Base-by-base conservation (phyloP, 2,329 filamentous ascomycete species). In the Diaporthe vaccinii region DNA sequence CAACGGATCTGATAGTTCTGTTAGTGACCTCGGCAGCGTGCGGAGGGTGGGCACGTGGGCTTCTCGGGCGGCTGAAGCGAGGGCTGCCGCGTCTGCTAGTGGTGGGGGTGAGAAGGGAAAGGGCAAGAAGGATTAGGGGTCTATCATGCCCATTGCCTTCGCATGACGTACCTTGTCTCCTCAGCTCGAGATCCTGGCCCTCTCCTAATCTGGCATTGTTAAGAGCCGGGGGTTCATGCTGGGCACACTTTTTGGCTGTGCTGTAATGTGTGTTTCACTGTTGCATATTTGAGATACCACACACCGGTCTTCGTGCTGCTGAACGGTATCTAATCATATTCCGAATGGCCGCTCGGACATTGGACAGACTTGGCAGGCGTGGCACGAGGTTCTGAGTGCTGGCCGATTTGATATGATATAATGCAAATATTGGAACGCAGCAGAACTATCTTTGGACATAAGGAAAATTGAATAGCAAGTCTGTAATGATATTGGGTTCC, bases 1-100 rank as follows among this genome's bases (percentile, higher is more conserved):
- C 44, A 31, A 5, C 5, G 74, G 73, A 36, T 53, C 46, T 25
- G 74, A 76, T 39, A 46, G 73, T 74, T 61, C 55, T 10, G 22
- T 51, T 4, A 75, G 75, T 15, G 73, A 73, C n/a, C 9, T 73
- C 14, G 75, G 68, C 25, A 76, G 73, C 17, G 34, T 61, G 34
- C n/a, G 67, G 22, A 34, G 75, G 22, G 36, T 69, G 2, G 73
- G 75, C 6, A 76, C 75, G 7, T 76, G 75, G 75, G 65, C 75
- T 25, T 70, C 73, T 4, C 31, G 73, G 25, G 74, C 74, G 1
- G 58, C 74, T 53, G 49, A 65, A 28, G 74, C 57, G 10, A 55
- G 53, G 57, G 55, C 73, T 46, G 65, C 65, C 17, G 12, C 49
- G 49, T 14, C 7, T 39, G 36, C 41, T 44, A 61, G 12, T 31